These are phyloP conservation scores for Fraxinus americana DNA, from an alignment of 257 asterid genomes.

Conservation along the genomic window DNA sequence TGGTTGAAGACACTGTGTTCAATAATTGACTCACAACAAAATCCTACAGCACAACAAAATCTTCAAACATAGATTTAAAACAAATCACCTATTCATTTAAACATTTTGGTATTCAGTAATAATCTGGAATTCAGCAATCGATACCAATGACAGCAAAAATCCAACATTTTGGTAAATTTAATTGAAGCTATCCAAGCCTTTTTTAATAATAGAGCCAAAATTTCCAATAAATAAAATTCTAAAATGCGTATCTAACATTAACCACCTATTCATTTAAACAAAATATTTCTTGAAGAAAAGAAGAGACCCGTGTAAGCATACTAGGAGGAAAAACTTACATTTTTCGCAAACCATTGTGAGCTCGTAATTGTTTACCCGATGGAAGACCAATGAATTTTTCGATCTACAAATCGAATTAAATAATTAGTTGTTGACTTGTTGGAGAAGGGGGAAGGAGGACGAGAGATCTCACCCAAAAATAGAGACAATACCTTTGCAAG, in stretches of 20 bases:
- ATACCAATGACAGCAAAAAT: background rate
- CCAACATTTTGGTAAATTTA: background rate
- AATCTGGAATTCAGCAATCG: background rate
- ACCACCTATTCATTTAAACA: too few relatives aligned
- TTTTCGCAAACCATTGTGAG: slow-evolving; percentile 79
- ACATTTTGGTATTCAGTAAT: too few relatives aligned
- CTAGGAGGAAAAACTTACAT: slow-evolving; percentile 44
- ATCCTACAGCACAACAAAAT: background rate
- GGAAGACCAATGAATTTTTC: background rate
- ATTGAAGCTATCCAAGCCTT: background rate
- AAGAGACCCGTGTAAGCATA: slow-evolving; percentile 49
- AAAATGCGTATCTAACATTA: background rate
- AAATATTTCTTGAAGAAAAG: background rate
- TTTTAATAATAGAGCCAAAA: background rate
- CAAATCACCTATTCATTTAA: background rate
- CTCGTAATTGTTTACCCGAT: slow-evolving; percentile 12
- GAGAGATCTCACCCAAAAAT: background rate
- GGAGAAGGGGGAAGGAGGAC: background rate
- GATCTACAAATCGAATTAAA: too few relatives aligned
- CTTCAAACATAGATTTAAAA: background rate
- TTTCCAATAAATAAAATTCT: background rate
- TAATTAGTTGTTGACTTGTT: background rate
- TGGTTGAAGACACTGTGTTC: background rate
- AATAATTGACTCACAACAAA: background rate
- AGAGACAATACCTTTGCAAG: too few relatives aligned